Percentiles rank a stretch among this genome's conserved stretches.
These are phyloP conservation scores for Nicotiana obtusifolia DNA, from an alignment of 257 asterid genomes.

Conservation along the genomic window DNA sequence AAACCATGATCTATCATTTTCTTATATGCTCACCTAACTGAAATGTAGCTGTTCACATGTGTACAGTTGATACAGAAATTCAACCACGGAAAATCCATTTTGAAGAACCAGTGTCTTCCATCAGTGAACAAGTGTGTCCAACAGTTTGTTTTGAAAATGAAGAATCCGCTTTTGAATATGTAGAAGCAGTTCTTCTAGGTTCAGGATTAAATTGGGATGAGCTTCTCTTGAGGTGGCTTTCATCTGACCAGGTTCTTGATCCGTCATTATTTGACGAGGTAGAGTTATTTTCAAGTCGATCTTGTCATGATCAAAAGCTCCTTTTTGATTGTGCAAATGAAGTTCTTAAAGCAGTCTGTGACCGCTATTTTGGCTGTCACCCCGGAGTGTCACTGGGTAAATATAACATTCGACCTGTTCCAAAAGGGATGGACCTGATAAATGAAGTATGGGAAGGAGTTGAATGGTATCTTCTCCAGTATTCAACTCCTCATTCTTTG, in stretches of 20 bases:
- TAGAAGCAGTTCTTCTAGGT: constrained; percentile 95
- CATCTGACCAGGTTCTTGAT: constrained; percentile 60
- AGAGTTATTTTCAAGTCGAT: constrained; percentile 69
- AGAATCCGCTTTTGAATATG: constrained; percentile 98
- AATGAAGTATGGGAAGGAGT: constrained; percentile 70
- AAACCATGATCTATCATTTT: background rate
- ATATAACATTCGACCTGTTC: constrained; percentile 36
- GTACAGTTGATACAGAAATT: constrained; percentile 52
- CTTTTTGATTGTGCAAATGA: constrained; percentile 79
- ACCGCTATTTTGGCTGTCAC: constrained; percentile 48
- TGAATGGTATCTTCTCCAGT: constrained; percentile 43
- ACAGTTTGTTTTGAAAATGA: constrained; percentile 62
- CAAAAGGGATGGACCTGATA: constrained; percentile 76
- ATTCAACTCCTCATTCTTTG: constrained; percentile 40
- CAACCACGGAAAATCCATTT: constrained; percentile 69
- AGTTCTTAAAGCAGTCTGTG: constrained; percentile 59
- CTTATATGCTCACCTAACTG: constrained; percentile 13
- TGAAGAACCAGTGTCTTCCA: constrained; percentile 42
- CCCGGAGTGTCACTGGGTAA: constrained; percentile 27
- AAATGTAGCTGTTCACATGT: constrained; percentile 15
- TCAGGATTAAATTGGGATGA: constrained; percentile 96
- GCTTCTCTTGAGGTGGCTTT: constrained; percentile 68
- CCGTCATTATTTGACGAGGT: constrained; percentile 77
- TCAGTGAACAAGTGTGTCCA: constrained; percentile 45
- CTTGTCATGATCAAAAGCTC: constrained; percentile 66